A percentile compares a stretch with the other conserved stretches of the same genome.
phyloP scores from a whole-genome alignment of 345 rosid genomes.

The Acer saccharum region DNA sequence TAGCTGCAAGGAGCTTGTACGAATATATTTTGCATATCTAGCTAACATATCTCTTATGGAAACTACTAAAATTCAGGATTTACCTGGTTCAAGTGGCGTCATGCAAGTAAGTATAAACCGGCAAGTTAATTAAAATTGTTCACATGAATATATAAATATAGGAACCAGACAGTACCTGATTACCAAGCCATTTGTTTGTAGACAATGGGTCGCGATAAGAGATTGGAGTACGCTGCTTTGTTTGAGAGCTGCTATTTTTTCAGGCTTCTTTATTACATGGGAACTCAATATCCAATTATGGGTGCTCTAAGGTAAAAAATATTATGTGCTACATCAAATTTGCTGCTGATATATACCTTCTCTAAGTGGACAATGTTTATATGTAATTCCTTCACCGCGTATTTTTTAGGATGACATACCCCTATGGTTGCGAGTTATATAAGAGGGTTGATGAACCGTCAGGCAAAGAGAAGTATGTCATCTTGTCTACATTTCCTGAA shows the following conservation, averaged over 20 bases:
- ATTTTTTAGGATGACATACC: slow-evolving; percentile 68
- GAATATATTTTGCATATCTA: background rate
- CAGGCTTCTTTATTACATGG: slow-evolving; percentile 88
- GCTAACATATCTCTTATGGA: slow-evolving; percentile 6
- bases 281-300: slow-evolving; percentile 97
- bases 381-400: background rate
- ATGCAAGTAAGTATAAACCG: slow-evolving; percentile 78
- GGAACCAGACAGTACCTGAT: slow-evolving; percentile 11
- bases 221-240: slow-evolving; percentile 86
- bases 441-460: slow-evolving; percentile 63
- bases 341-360: background rate
- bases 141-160: background rate
- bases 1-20: background rate
- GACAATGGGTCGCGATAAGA: slow-evolving; percentile 94
- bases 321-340: background rate
- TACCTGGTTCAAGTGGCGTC: slow-evolving; percentile 87
- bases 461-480: slow-evolving; percentile 61
- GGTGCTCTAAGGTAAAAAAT: slow-evolving; percentile 79
- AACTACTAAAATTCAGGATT: slow-evolving; percentile 55
- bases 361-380: slow-evolving; percentile 1
- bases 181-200: slow-evolving; percentile 25
- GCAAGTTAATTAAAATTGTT: background rate
- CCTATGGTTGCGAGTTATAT: slow-evolving; percentile 64
- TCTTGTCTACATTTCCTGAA: slow-evolving; percentile 55
- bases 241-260: slow-evolving; percentile 83